These are phyloP conservation scores for Stagonosporopsis chrysanthemi DNA, from an alignment of 2,329 filamentous ascomycete species.

Conservation along the genomic window DNA sequence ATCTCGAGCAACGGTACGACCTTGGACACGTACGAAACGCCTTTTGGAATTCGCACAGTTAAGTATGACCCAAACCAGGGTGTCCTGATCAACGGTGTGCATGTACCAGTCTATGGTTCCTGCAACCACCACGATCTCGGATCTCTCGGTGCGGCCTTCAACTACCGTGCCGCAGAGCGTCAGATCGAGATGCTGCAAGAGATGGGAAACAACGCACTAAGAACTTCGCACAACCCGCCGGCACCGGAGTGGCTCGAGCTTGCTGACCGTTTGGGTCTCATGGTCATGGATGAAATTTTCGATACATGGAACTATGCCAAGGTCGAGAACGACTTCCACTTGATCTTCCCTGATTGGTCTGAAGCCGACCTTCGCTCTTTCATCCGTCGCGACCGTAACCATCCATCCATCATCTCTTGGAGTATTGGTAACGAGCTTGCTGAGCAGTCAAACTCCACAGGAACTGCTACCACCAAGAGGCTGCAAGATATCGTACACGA, in stretches of 20 bases:
- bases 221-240: constrained; percentile 63
- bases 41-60: constrained; percentile 59
- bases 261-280: constrained; percentile 58
- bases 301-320: constrained; percentile 59
- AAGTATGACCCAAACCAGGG: constrained; percentile 53
- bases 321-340: constrained; percentile 58
- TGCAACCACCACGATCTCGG: constrained; percentile 63
- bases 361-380: constrained; percentile 61
- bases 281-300: constrained; percentile 63
- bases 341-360: constrained; percentile 62
- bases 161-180: constrained; percentile 57
- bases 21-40: constrained; percentile 58
- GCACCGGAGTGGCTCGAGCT: constrained; percentile 60
- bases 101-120: constrained; percentile 56
- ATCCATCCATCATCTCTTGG: constrained; percentile 62
- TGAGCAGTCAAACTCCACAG: constrained; percentile 54
- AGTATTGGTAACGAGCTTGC: constrained; percentile 63
- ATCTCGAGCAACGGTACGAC: constrained; percentile 23
- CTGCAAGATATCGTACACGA: constrained; percentile 55
- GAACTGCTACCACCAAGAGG: constrained; percentile 42
- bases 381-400: constrained; percentile 62
- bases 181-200: constrained; percentile 60
- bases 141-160: constrained; percentile 60
- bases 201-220: constrained; percentile 60
- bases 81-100: constrained; percentile 57